phyloP scores from a whole-genome alignment of 2,329 filamentous ascomycete genomes.

The Ceratocystis diversiconidia region DNA sequence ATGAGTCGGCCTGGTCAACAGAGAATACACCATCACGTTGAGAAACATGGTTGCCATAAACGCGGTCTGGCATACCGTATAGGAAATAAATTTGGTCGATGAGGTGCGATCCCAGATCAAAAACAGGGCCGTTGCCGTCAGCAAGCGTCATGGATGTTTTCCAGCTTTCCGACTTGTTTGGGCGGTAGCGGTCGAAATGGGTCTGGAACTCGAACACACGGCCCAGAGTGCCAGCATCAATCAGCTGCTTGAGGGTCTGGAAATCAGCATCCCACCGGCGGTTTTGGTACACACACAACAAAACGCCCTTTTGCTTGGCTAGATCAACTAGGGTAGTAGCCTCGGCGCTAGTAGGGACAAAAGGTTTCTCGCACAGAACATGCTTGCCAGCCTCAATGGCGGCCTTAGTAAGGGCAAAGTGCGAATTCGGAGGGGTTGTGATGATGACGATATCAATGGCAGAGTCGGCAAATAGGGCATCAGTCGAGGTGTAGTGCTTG shows the following conservation, averaged over 20 bases:
- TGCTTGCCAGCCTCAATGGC: slow-evolving; percentile 60
- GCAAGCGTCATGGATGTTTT: slow-evolving; percentile 46
- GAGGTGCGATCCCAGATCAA: slow-evolving; percentile 62
- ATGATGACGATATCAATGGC: slow-evolving; percentile 56
- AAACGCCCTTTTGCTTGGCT: slow-evolving; percentile 35
- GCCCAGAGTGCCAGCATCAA: slow-evolving; percentile 47
- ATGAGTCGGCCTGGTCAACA: slow-evolving; percentile 39
- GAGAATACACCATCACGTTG: slow-evolving; percentile 40
- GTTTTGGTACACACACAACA: slow-evolving; percentile 61
- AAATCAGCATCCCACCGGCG: slow-evolving; percentile 69
- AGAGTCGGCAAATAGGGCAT: slow-evolving; percentile 50
- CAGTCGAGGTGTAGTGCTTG: slow-evolving; percentile 48
- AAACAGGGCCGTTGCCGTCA: slow-evolving; percentile 53
- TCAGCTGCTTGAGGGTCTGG: slow-evolving; percentile 49
- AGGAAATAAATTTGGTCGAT: slow-evolving; percentile 60
- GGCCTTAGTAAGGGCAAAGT: slow-evolving; percentile 49
- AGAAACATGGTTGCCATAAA: slow-evolving; percentile 54
- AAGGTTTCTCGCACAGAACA: slow-evolving; percentile 71
- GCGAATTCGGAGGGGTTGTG: slow-evolving; percentile 56
- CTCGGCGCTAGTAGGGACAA: slow-evolving; percentile 56
- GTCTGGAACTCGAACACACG: slow-evolving; percentile 65
- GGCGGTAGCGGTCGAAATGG: slow-evolving; percentile 64
- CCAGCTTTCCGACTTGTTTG: slow-evolving; percentile 44
- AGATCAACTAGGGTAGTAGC: slow-evolving; percentile 47
- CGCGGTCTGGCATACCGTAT: slow-evolving; percentile 52